A percentile compares a stretch with the other conserved stretches of the same genome.
Evolutionary conservation across 1,284 basidiomycete genomes (phyloP).

Genomic region (Cryptococcus sp.): DNA sequence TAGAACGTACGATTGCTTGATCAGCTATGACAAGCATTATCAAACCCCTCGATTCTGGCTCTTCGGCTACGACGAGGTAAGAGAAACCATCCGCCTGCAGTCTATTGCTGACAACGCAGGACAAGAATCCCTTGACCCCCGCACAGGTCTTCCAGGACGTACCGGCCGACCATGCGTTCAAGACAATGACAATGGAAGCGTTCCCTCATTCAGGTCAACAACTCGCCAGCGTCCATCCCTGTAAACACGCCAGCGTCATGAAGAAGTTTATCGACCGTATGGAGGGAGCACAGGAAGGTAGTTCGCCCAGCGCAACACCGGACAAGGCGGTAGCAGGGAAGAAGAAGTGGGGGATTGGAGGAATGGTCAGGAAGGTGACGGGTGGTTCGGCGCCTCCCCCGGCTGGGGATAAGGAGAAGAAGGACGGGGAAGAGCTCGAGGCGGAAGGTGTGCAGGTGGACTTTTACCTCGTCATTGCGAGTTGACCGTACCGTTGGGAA

Average conservation of each 20-base stretch:
- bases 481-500: no score
- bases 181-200: slow-evolving; percentile 97
- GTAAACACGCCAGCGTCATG: slow-evolving; percentile 99
- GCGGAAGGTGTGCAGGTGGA: slow-evolving; percentile 86
- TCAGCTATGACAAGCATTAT: slow-evolving; percentile 98
- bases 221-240: slow-evolving; percentile 92
- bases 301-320: slow-evolving; percentile 35
- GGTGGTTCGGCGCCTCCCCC: slow-evolving; percentile 42
- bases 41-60: slow-evolving; percentile 94
- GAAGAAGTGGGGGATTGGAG: slow-evolving; percentile 75
- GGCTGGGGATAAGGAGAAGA: slow-evolving; percentile 32
- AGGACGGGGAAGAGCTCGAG: slow-evolving; percentile 54
- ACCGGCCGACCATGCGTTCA: slow-evolving; percentile 93
- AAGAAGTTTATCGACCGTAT: slow-evolving; percentile 99
- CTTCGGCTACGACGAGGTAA: slow-evolving; percentile 87
- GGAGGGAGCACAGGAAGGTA: slow-evolving; percentile 66
- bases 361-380: slow-evolving; percentile 64
- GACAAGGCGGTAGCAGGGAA: slow-evolving; percentile 49
- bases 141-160: slow-evolving; percentile 96
- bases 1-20: slow-evolving; percentile 98
- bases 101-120: slow-evolving; percentile 49
- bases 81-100: slow-evolving; percentile 25
- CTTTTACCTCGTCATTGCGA: slow-evolving; percentile 79
- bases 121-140: slow-evolving; percentile 76
- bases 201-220: slow-evolving; percentile 86